Base-by-base conservation (phyloP, 176 grass and related monocot genomes). In the Secale cereale region DNA sequence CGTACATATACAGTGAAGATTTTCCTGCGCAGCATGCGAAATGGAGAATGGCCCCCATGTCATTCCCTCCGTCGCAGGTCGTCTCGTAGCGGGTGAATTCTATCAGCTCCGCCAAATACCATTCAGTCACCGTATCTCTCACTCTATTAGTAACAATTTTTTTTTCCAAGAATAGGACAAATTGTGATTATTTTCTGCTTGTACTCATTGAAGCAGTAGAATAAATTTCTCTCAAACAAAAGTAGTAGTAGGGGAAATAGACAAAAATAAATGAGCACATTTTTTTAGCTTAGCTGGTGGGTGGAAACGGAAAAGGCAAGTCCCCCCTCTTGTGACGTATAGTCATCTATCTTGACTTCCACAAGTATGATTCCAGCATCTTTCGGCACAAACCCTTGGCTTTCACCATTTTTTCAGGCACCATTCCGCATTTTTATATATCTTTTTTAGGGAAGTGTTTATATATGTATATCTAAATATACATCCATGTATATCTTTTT, bases 341-440 rank as follows among this genome's bases (percentile, higher is more conserved):
- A 22, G 59, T 27, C 76, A 28, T 61, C 37, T 10, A 48, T 19
- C 13, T 70, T 89, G 70, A 88, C 81, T 65, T 84, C n/a, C 19
- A 41, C n/a, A 6, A 79, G 22, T 14, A 17, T 37, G 64, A 74
- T 57, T 64, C 39, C 0, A 0, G 6, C 40, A 78, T 79, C 20
- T 79, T 72, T 39, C 40, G 7, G 0, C 7, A 7, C 2, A 2
- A 15, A 8, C 28, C 60, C 50, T 30, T 29, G 0, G 0, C 2
- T 78, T 80, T 83, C 39, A 32, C 52, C 15, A 13, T 28, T 60
- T 59, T 36, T 27, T 3, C n/a, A 17, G 17, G 1, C 28, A 14
- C 14, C 16, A 40, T 28, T 17, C 17, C 1, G 2, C 10, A 31
- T 40, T 40, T 7, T 14, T 2, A 46, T 14, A 12, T 37, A 17